Base-by-base conservation (phyloP, 257 asterid genomes). In the Solanum virginianum region DNA sequence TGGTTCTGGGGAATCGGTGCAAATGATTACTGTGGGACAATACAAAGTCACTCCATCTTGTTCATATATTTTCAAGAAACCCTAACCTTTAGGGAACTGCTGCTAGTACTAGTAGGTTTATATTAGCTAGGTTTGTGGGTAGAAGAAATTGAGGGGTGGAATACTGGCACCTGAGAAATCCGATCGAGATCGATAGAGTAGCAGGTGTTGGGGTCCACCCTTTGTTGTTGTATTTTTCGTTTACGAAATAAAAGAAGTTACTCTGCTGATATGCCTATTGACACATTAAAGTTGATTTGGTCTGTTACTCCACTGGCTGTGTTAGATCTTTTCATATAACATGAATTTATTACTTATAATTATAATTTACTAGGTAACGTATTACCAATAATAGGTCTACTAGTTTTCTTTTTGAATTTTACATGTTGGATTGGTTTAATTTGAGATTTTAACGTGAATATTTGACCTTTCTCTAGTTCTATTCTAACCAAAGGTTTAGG, bases 151-250 rank as follows among this genome's bases (percentile, higher is more conserved):
- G 43, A 56, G 87, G 88, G 92, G 92, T 91, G 91, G 95, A 66
- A 89, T 59, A 87, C 65, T 68, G 91, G 89, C 94, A 92, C 94
- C 92, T 88, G 88, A 55, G 26, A 59, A 3, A 81, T 43, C 22
- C 62, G 70, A 36, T 41, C 29, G 66, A 59, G 47, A 43, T 59
- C 15, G 66, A 59, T 39, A 69, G 65, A 83, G 71, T 71, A 63
- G 69, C 89, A 71, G 92, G 93, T 90, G 92, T 70, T 86, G 85
- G 85, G 88, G 43, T 89, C 94, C 90, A 90, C 93, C 70, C 62
- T 83, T 80, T 69, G 14, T 80, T 41, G 68, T 51, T 9, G 49
- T 80, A 36, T 65, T 45, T 41, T 84, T 26, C 32, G 14, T 77
- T 22, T 29, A 39, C 20, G 17, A 47, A 47, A 77, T 75, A 60